Conservation (phyloP, 306 rosid species). For the Benincasa hispida region DNA sequence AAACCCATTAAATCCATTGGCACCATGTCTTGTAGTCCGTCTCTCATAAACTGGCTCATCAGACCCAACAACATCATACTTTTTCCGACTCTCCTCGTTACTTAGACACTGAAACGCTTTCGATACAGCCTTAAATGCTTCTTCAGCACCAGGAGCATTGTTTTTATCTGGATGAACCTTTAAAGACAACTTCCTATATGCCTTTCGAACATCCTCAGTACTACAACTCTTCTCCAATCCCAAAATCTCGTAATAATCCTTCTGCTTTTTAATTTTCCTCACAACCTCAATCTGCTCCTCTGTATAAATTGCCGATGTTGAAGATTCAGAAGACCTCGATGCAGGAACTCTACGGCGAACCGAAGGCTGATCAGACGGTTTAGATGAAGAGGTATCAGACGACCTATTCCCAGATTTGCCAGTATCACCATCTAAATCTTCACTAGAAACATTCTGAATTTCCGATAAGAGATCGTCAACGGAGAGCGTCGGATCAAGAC, state of each 20-base stretch:
- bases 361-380: conserved; percentile 42
- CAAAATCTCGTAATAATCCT: conserved; percentile 70
- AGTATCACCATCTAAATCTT: conserved; percentile 15
- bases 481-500: conserved; percentile 64
- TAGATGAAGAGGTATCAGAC: conserved; percentile 15
- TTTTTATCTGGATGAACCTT: conserved; percentile 98
- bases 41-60: conserved; percentile 65
- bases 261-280: conserved; percentile 67
- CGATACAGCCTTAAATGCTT: conserved; percentile 79
- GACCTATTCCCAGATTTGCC: conserved; percentile 17
- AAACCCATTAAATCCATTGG: conserved; percentile 47
- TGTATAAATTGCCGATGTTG: conserved; percentile 24
- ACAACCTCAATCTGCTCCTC: conserved; percentile 63
- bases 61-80: conserved; percentile 61
- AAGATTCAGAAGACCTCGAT: conserved; percentile 23
- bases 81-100: conserved; percentile 51
- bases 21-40: conserved; percentile 27
- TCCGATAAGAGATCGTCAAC: conserved; percentile 53
- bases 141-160: conserved; percentile 89
- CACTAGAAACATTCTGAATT: conserved; percentile 23
- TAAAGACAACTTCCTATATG: conserved; percentile 77
- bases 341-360: conserved; percentile 43
- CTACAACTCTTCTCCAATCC: conserved; percentile 76
- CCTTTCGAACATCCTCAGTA: conserved; percentile 72
- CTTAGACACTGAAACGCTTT: conserved; percentile 94